Conservation (phyloP, 805 yeast genomes). For the Sugiyamaella chiloensis region DNA sequence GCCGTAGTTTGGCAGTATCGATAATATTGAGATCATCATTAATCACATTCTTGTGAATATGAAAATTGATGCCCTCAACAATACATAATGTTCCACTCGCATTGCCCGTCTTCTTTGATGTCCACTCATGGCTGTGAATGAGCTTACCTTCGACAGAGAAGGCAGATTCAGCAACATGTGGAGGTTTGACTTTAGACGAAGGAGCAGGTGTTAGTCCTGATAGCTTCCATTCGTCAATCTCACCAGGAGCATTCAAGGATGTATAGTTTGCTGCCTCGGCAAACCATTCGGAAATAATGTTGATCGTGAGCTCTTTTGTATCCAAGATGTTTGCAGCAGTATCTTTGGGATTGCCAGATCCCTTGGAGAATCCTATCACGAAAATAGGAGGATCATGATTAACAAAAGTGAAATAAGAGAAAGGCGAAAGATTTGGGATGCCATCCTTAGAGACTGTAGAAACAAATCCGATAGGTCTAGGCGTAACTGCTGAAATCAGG, state of each 20-base stretch:
- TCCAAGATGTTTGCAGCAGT: conserved; percentile 47
- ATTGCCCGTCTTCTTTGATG: conserved; percentile 34
- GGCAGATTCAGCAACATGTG: conserved; percentile 60
- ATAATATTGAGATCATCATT: conserved; percentile 40
- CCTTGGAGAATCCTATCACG: conserved; percentile 46
- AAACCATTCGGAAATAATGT: conserved; percentile 60
- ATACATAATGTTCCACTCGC: conserved; percentile 41
- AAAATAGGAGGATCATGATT: conserved; percentile 59
- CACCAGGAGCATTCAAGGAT: conserved; percentile 46
- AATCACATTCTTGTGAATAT: conserved; percentile 52
- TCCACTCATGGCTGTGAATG: conserved; percentile 43
- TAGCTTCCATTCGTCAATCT: conserved; percentile 53
- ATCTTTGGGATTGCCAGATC: conserved; percentile 44
- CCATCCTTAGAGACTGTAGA: conserved; percentile 48
- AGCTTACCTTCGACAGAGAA: conserved; percentile 57
- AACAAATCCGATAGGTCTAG: conserved; percentile 60
- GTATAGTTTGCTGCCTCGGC: conserved; percentile 59
- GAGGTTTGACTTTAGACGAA: conserved; percentile 47
- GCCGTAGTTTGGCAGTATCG: conserved; percentile 48
- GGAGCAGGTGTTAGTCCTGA: conserved; percentile 49
- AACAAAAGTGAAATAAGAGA: conserved; percentile 50
- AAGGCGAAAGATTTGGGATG: conserved; percentile 54
- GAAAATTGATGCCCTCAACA: conserved; percentile 57
- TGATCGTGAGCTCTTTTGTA: conserved; percentile 54
- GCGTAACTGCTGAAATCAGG: conserved; percentile 51